phyloP scores from a whole-genome alignment of 306 rosid genomes.

The Ochetophila trinervis region DNA sequence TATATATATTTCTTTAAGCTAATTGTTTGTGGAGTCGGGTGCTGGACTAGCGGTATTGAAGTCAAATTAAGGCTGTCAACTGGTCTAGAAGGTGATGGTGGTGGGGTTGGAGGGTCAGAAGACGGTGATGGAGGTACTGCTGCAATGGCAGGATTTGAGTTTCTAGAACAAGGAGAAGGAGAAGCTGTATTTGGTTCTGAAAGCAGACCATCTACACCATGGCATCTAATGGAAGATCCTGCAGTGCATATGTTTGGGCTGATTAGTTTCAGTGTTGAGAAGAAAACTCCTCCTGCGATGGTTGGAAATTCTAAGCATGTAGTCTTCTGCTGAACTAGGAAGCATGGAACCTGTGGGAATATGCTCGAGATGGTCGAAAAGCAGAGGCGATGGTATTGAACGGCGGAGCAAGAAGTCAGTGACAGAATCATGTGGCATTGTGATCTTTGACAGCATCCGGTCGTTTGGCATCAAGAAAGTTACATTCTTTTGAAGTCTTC shows the following conservation, averaged over 20 bases:
- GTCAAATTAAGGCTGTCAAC: slow-evolving; percentile 15
- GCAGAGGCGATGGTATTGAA: slow-evolving; percentile 61
- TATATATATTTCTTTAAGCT: no score
- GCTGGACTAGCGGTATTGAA: slow-evolving; percentile 7
- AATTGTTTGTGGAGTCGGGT: slow-evolving; percentile 22
- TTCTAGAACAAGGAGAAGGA: slow-evolving; percentile 21
- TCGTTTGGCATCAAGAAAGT: slow-evolving; percentile 79
- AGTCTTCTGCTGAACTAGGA: slow-evolving; percentile 48
- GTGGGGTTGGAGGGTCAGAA: slow-evolving; percentile 4
- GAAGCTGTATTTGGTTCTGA: slow-evolving; percentile 8
- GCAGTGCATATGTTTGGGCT: slow-evolving; percentile 54
- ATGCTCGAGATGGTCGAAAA: slow-evolving; percentile 34
- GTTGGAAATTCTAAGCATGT: slow-evolving; percentile 44
- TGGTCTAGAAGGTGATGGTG: background rate
- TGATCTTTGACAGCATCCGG: slow-evolving; percentile 35
- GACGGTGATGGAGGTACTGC: slow-evolving; percentile 15
- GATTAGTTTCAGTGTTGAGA: slow-evolving; percentile 44
- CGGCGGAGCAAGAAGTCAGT: slow-evolving; percentile 49
- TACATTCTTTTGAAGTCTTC: slow-evolving; percentile 34
- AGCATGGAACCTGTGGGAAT: slow-evolving; percentile 55
- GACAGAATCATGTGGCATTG: slow-evolving; percentile 18
- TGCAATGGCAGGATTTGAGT: slow-evolving; percentile 15
- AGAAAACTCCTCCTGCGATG: slow-evolving; percentile 47
- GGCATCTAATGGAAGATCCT: slow-evolving; percentile 58
- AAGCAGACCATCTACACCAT: slow-evolving; percentile 55